Base-by-base conservation (phyloP, 371 early-diverging fungal genomes). In the Gilbertella persicaria region DNA sequence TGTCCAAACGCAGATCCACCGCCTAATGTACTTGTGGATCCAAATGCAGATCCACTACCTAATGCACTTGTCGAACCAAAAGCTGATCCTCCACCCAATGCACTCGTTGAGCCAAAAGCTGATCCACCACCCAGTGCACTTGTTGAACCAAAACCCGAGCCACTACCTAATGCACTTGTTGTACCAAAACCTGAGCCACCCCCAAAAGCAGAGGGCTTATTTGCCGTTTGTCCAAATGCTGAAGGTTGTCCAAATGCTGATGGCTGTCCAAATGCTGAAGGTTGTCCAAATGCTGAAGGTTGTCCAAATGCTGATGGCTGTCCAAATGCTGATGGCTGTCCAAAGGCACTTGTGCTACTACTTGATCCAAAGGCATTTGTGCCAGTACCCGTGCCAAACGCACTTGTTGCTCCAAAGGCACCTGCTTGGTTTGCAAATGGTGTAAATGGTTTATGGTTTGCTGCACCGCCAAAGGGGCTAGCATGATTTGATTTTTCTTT, bases 401-500 rank as follows among this genome's bases (percentile, higher is more conserved):
- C 58, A 35, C 21, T 20, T 48, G 17, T 37, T 5, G 51, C 36
- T 16, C 61, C 55, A 35, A 58, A 60, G 43, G 53, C 58, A n/a
- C 51, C 53, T 13, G 53, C 52, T 3, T 26, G 21, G 4, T 49
- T 62, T 23, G 56, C 50, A 50, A 73, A 73, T 20, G 74, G 74
- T 24, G 58, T 57, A 67, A 71, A 67, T 10, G 53, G 61, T 13
- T 57, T 45, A 29, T 30, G 35, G 23, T 44, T 36, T 8, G 58
- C 50, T 23, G 41, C 13, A n/a, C 62, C 60, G 16, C 73, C 70
- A 61, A 69, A 69, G 1, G 56, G 62, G 7, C 62, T 53, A 19
- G 73, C 44, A 8, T 43, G 44, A 2, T 46, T 57, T 6, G 67
- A 44, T 40, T 73, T 73, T 57, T 73, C 60, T 19, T 60, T 62